A percentile compares a stretch with the other conserved stretches of the same genome.
These are phyloP conservation scores for Nothopassalora personata DNA, from an alignment of 2,329 filamentous ascomycete species.

Conservation along the genomic window DNA sequence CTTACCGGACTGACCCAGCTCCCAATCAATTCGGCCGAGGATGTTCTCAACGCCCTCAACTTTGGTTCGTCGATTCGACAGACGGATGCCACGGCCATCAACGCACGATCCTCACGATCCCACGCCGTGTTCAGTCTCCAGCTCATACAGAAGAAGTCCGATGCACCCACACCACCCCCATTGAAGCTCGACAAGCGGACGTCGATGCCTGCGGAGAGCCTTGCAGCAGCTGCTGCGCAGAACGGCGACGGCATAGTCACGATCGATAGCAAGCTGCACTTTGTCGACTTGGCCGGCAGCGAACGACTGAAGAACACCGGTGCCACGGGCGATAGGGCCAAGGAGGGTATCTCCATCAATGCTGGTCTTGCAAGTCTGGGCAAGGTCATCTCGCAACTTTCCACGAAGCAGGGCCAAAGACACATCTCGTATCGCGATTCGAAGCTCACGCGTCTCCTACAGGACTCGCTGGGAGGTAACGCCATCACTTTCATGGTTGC, in stretches of 20 bases:
- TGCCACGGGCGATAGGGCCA: constrained; percentile 87
- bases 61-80: constrained; percentile 92
- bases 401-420: constrained; percentile 76
- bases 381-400: constrained; percentile 97
- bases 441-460: constrained; percentile 87
- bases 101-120: constrained; percentile 94
- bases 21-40: constrained; percentile 84
- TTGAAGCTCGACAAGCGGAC: constrained; percentile 71
- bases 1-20: constrained; percentile 85
- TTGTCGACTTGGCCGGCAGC: constrained; percentile 94
- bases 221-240: constrained; percentile 49
- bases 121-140: constrained; percentile 97
- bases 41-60: constrained; percentile 81
- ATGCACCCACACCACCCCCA: constrained; percentile 43
- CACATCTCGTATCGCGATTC: constrained; percentile 98
- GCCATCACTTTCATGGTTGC: constrained; percentile 99
- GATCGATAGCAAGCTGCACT: constrained; percentile 96
- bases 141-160: constrained; percentile 74
- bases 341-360: constrained; percentile 97
- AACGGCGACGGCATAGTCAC: constrained; percentile 62
- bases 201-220: constrained; percentile 77
- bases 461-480: constrained; percentile 94
- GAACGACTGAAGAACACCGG: constrained; percentile 96
- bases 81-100: constrained; percentile 94
- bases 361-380: constrained; percentile 88